Evolutionary conservation across 805 yeast genomes (phyloP).

Genomic region (Starmerella gropengiesseri): DNA sequence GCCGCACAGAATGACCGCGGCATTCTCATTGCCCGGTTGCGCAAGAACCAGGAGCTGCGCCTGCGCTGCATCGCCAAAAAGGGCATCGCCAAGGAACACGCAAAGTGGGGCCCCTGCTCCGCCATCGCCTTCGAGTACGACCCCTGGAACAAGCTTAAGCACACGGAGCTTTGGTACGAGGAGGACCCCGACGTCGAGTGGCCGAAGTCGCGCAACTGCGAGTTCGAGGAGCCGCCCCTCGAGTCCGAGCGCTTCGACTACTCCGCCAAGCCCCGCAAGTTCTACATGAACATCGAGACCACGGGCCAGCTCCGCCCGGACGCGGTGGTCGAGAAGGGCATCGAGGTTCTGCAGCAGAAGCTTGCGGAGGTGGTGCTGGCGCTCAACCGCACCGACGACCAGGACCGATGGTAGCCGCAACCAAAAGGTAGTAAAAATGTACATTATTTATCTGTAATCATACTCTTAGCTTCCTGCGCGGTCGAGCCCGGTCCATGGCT

Average conservation of each 20-base stretch:
- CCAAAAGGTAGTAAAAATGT: neutral
- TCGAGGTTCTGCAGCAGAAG: slow-evolving; percentile 76
- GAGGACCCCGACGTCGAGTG: slow-evolving; percentile 80
- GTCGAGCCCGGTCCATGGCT: too few relatives aligned
- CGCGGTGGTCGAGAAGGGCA: slow-evolving; percentile 77
- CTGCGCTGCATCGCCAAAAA: slow-evolving; percentile 91
- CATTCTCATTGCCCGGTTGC: slow-evolving; percentile 78
- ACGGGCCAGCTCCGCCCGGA: slow-evolving; percentile 82
- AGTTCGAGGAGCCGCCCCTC: slow-evolving; percentile 91
- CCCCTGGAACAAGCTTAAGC: slow-evolving; percentile 96
- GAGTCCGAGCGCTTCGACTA: slow-evolving; percentile 81
- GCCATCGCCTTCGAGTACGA: slow-evolving; percentile 96
- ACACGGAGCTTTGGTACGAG: slow-evolving; percentile 95
- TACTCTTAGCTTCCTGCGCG: too few relatives aligned
- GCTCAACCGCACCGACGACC: slow-evolving; percentile 31
- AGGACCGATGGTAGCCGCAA: slow-evolving; percentile 15
- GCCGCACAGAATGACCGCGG: slow-evolving; percentile 49
- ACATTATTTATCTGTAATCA: neutral
- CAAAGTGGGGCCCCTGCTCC: slow-evolving; percentile 95
- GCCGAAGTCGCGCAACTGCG: slow-evolving; percentile 83
- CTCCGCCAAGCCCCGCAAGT: slow-evolving; percentile 66
- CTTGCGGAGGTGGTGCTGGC: slow-evolving; percentile 78
- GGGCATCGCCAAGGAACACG: slow-evolving; percentile 95
- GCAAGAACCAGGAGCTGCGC: slow-evolving; percentile 84
- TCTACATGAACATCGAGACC: slow-evolving; percentile 84